Evolutionary conservation across 371 early-diverging fungal species (phyloP).

Genomic region (Rhizopus sp.): DNA sequence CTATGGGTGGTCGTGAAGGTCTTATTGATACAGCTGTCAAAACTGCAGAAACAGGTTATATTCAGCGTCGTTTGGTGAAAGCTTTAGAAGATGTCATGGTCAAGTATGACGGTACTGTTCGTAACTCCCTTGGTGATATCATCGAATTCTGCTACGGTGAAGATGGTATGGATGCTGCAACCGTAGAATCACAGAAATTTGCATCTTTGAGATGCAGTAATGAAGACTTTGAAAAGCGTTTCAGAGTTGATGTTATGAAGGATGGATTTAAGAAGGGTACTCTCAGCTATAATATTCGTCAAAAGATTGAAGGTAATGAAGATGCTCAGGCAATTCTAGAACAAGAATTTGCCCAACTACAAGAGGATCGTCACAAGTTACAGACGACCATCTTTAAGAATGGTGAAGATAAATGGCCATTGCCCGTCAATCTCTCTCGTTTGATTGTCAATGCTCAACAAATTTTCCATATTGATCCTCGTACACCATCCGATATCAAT

Average conservation of each 20-base stretch:
- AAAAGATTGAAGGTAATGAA: slow-evolving; percentile 69
- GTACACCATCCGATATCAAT: slow-evolving; percentile 83
- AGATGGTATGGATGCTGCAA: slow-evolving; percentile 98
- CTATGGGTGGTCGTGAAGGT: slow-evolving; percentile 99
- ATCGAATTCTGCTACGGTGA: slow-evolving; percentile 98
- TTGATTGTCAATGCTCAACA: slow-evolving; percentile 92
- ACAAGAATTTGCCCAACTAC: slow-evolving; percentile 79
- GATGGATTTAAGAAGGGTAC: slow-evolving; percentile 64
- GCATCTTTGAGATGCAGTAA: slow-evolving; percentile 69
- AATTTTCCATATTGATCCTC: slow-evolving; percentile 82
- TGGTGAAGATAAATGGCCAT: slow-evolving; percentile 80
- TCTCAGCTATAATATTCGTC: slow-evolving; percentile 66
- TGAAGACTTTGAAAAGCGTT: slow-evolving; percentile 75
- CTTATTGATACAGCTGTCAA: slow-evolving; percentile 99
- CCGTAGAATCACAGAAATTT: slow-evolving; percentile 88
- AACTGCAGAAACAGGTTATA: slow-evolving; percentile 99
- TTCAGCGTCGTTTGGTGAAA: slow-evolving; percentile 99
- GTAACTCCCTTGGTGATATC: slow-evolving; percentile 92
- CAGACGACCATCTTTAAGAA: slow-evolving; percentile 80
- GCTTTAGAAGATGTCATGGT: slow-evolving; percentile 99
- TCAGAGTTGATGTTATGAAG: slow-evolving; percentile 77
- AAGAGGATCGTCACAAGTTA: slow-evolving; percentile 73
- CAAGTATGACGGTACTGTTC: slow-evolving; percentile 97
- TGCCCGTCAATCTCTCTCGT: slow-evolving; percentile 91
- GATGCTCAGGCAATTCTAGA: slow-evolving; percentile 75